These are phyloP conservation scores for Penicillium taxi DNA, from an alignment of 495 filamentous ascomycete species.

Conservation along the genomic window DNA sequence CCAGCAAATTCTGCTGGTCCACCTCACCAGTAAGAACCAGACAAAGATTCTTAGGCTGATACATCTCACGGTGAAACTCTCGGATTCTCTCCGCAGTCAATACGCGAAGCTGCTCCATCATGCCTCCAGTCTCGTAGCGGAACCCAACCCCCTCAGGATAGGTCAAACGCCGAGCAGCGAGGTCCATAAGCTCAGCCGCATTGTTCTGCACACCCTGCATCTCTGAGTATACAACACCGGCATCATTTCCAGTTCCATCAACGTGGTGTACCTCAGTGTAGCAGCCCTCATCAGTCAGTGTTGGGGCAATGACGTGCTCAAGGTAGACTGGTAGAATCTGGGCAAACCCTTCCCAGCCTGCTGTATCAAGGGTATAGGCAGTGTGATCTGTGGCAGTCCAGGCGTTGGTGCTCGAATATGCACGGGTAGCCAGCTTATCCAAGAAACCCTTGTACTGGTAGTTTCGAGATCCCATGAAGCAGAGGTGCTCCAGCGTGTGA, in stretches of 20 bases:
- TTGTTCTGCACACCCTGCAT: slow-evolving; percentile 95
- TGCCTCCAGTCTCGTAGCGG: slow-evolving; percentile 92
- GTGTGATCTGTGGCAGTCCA: slow-evolving; percentile 93
- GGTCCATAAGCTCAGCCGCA: slow-evolving; percentile 73
- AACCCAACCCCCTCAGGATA: slow-evolving; percentile 90
- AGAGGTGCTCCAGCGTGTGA: slow-evolving; percentile 91
- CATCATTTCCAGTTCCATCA: slow-evolving; percentile 87
- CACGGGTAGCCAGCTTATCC: slow-evolving; percentile 84
- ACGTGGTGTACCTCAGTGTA: slow-evolving; percentile 96
- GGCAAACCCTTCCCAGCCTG: slow-evolving; percentile 93
- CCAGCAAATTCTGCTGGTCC: slow-evolving; percentile 69
- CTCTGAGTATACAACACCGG: slow-evolving; percentile 96
- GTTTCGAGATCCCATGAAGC: slow-evolving; percentile 95
- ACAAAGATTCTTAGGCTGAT: slow-evolving; percentile 93
- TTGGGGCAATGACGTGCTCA: slow-evolving; percentile 87
- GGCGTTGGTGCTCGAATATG: slow-evolving; percentile 91
- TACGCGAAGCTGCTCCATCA: slow-evolving; percentile 85
- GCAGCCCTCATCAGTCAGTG: slow-evolving; percentile 83
- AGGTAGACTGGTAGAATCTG: slow-evolving; percentile 92
- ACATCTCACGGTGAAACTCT: slow-evolving; percentile 92
- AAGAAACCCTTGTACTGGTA: slow-evolving; percentile 92
- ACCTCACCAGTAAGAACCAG: slow-evolving; percentile 84
- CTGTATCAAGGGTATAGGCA: slow-evolving; percentile 90
- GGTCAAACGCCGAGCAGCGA: slow-evolving; percentile 63
- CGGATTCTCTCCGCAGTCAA: slow-evolving; percentile 84